Base-by-base conservation (phyloP, 2,329 filamentous ascomycete species). In the Talaromyces sp. region DNA sequence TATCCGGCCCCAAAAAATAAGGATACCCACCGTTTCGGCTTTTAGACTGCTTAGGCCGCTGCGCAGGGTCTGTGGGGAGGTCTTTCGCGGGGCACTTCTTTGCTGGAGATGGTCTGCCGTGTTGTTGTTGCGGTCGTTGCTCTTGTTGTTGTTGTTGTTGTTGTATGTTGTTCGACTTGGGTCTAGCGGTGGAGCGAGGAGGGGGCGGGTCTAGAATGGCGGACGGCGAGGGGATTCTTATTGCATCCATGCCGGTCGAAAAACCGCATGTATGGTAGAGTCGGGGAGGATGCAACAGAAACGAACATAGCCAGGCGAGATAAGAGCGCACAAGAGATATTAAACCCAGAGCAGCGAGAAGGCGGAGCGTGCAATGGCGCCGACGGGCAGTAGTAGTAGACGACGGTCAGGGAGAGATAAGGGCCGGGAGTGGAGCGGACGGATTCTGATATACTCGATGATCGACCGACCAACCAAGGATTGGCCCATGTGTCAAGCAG, bases 21-120 rank as follows among this genome's bases (percentile, higher is more conserved):
- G 9, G n/a, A 57, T 18, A 76, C 82, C 68, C 85, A 90, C 88
- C 88, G 79, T 90, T 90, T 68, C 88, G 86, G 76, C 87, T 90
- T 75, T 91, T 91, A 63, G 87, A 88, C 76, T 90, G 88, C 71
- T 90, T 91, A 33, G 86, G 85, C 70, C 89, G 90, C 30, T 34
- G 61, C 27, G 23, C 59, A 28, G 56, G 33, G 40, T 59, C 59
- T 56, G 52, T 30, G 28, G 53, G 42, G 18, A 62, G 58, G 1
- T 50, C 42, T 44, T 51, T 62, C 2, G 51, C 23, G 47, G 52
- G 14, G 62, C 56, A 61, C 61, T 47, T 57, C 66, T 65, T 66
- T 62, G 61, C 62, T 63, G 64, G 65, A 61, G 34, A 64, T 60
- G 33, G 68, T 56, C 61, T 65, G 70, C 60, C 63, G 65, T 33